Conservation (phyloP, 352 stramenopile genomes). For the Phytopythium oedochilum region DNA sequence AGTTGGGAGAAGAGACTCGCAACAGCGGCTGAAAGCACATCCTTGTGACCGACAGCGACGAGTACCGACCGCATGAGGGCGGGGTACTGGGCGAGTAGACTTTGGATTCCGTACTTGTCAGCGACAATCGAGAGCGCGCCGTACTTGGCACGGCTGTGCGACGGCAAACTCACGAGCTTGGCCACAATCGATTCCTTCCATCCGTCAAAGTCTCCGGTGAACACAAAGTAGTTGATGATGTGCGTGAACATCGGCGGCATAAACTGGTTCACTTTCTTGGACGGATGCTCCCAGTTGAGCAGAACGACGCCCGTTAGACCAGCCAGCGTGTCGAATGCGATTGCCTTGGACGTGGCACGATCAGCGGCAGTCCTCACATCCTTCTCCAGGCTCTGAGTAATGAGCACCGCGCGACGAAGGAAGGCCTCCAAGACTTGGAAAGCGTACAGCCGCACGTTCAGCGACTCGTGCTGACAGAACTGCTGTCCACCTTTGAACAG, state of each 20-base stretch:
- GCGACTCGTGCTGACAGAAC: slow-evolving; percentile 49
- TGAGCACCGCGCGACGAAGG: slow-evolving; percentile 49
- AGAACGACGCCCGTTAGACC: slow-evolving; percentile 52
- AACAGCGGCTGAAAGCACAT: slow-evolving; percentile 55
- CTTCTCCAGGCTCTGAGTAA: slow-evolving; percentile 35
- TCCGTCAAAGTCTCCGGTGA: slow-evolving; percentile 26
- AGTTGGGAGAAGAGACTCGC: slow-evolving; percentile 70
- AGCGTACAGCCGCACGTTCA: slow-evolving; percentile 70
- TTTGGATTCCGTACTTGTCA: slow-evolving; percentile 29
- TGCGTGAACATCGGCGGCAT: slow-evolving; percentile 80
- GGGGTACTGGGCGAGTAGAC: slow-evolving; percentile 40
- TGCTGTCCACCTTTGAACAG: slow-evolving; percentile 50
- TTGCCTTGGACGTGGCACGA: not conserved
- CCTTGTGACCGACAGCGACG: slow-evolving; percentile 57
- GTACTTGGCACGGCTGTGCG: slow-evolving; percentile 68
- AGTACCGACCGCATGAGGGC: slow-evolving; percentile 54
- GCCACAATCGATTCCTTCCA: slow-evolving; percentile 47
- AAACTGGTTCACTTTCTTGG: slow-evolving; percentile 85
- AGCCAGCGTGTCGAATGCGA: slow-evolving; percentile 33
- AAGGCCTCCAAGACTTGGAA: slow-evolving; percentile 83
- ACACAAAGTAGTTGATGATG: slow-evolving; percentile 57
- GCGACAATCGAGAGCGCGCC: slow-evolving; percentile 57
- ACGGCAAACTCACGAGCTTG: slow-evolving; percentile 49
- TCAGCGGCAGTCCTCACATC: not conserved
- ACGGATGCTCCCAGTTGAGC: slow-evolving; percentile 82